Evolutionary conservation across 2,329 filamentous ascomycete species (phyloP).

Genomic region (Lecanicillium sp.): DNA sequence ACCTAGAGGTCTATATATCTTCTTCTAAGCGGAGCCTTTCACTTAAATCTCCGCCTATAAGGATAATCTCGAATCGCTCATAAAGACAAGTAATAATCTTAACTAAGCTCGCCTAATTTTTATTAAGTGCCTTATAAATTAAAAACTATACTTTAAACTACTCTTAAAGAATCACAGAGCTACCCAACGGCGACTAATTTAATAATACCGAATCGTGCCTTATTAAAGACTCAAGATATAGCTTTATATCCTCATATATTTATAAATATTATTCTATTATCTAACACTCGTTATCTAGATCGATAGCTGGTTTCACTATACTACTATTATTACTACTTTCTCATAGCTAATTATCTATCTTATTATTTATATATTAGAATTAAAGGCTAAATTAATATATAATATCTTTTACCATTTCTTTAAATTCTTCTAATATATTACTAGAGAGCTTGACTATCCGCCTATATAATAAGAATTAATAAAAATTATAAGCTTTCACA

Average conservation of each 20-base stretch:
- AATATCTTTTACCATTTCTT: conserved; percentile 33
- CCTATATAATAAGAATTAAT: conserved; percentile 19
- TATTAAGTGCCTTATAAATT: conserved; percentile 24
- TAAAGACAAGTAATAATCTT: conserved; percentile 27
- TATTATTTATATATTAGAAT: conserved; percentile 31
- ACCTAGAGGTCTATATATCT: conserved; percentile 29
- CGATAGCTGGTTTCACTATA: conserved; percentile 19
- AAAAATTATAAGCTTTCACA: conserved; percentile 14
- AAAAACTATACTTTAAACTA: conserved; percentile 29
- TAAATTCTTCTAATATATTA: conserved; percentile 29
- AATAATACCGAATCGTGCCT: conserved; percentile 22
- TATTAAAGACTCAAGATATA: conserved; percentile 28
- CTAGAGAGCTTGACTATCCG: conserved; percentile 26
- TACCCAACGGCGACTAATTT: conserved; percentile 8
- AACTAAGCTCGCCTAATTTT: conserved; percentile 26
- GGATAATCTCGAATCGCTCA: conserved; percentile 25
- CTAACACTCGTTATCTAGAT: conserved; percentile 30
- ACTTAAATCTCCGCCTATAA: conserved; percentile 18
- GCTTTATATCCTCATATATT: conserved; percentile 32
- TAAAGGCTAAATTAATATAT: conserved; percentile 29
- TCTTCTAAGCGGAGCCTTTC: conserved; percentile 27
- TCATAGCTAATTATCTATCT: conserved; percentile 19
- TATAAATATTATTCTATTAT: conserved; percentile 33
- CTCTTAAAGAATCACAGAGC: not conserved
- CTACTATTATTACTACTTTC: conserved; percentile 17